phyloP scores from a whole-genome alignment of 176 grass and related monocot genomes.

The Musa itinerans region DNA sequence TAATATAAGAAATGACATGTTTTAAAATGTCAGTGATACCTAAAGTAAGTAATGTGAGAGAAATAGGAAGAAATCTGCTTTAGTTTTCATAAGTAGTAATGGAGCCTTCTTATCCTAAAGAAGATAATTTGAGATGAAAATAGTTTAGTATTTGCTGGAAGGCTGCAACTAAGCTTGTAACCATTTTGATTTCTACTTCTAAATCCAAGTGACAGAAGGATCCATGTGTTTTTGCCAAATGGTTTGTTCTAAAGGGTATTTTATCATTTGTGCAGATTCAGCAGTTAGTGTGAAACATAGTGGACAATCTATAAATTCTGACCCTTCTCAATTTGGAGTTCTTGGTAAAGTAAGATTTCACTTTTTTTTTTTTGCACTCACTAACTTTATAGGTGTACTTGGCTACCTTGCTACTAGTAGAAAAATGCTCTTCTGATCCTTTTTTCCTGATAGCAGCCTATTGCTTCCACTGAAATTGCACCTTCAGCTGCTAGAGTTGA shows the following conservation, averaged over 20 bases:
- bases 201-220: neutral
- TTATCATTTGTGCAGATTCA: neutral
- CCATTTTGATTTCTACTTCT: neutral
- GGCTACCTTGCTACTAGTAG: too few relatives aligned
- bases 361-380: neutral
- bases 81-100: too few relatives aligned
- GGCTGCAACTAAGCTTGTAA: neutral
- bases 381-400: neutral
- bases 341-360: neutral
- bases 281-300: neutral
- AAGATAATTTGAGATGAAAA: constrained; percentile 1
- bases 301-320: neutral
- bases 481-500: constrained; percentile 7
- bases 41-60: neutral
- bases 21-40: neutral
- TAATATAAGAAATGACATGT: too few relatives aligned
- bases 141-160: neutral
- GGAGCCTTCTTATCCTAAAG: too few relatives aligned
- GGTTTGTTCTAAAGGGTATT: neutral
- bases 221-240: neutral
- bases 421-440: neutral
- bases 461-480: neutral
- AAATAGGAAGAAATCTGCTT: neutral
- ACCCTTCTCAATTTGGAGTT: constrained; percentile 3
- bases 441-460: neutral